Evolutionary conservation across 768 basidiomycete species (phyloP), one percentile per base, ranked within the genome.

Genomic region (Termitomyces sp.): DNA sequence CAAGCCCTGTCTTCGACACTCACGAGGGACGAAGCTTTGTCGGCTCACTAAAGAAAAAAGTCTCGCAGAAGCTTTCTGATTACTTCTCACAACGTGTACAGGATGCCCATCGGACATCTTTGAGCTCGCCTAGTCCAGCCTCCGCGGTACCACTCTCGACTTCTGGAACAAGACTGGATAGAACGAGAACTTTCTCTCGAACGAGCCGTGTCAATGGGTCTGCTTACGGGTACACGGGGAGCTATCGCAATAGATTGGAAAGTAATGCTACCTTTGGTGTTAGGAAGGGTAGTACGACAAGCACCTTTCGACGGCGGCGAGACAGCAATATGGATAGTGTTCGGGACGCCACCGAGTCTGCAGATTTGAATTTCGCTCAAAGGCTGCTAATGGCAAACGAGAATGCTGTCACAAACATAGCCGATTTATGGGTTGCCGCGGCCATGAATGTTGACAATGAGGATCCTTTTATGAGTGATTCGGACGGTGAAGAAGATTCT

Each of bases 341-440:
- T 38, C 74, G 73, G 41, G 76, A 80, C 7, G 73, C 74, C 13
- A 49, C 60, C 25, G 59, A 73, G 50, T 65, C 62, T 0, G 62
- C 75, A 32, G 88, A 88, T 60, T 78, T 93, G 48, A 93, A 91
- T 63, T 93, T 98, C 60, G 88, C 95, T 0, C 91, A 96, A 66
- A 80, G 92, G 56, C 66, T 96, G 22, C 72, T 96, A 41, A 85
- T 95, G 75, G 96, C 96, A 18, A 97, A 97, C 69, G 94, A 97
- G 70, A 90, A 93, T 61, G 89, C 92, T 12, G 94, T 94, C 5
- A 95, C 92, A 53, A 93, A 88, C 61, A 91, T 99, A 64, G 91
- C 94, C 22, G 96, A 98, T 70, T 75, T 99, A 20, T 99, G 97
- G 97, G 92, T 98, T 49, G 93, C 94, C 5, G 90, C 95, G 18